A percentile compares a stretch with the other conserved stretches of the same genome.
These are phyloP conservation scores for Mortierella sp. DNA, from an alignment of 371 early-diverging fungal genomes.

Conservation along the genomic window DNA sequence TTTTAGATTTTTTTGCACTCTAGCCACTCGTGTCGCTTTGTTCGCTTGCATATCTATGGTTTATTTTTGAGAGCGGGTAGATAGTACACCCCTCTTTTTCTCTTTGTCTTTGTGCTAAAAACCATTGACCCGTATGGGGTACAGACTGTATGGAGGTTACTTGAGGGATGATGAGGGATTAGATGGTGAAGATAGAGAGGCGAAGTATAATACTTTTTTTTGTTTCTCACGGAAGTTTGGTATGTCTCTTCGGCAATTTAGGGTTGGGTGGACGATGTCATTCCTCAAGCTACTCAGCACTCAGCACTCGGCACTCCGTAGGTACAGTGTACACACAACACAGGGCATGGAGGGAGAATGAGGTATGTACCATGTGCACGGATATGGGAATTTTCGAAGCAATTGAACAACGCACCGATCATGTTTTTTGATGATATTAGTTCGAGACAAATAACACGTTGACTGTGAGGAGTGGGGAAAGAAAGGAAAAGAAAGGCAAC, in stretches of 20 bases:
- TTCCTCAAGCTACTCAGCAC: too few species aligned
- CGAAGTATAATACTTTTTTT: not conserved
- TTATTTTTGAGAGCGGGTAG: not conserved
- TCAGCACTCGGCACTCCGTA: too few species aligned
- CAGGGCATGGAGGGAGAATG: too few species aligned
- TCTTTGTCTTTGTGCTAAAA: not conserved
- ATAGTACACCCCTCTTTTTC: not conserved
- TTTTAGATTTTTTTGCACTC: not conserved
- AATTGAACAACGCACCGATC: conserved; percentile 7
- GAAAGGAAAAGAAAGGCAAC: not conserved
- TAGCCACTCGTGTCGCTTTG: conserved; percentile 8
- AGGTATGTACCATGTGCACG: too few species aligned
- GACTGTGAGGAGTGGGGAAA: not conserved
- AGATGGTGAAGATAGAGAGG: not conserved
- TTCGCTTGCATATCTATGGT: not conserved
- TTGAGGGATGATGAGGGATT: not conserved
- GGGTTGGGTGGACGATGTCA: conserved; percentile 6
- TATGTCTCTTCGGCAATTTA: not conserved
- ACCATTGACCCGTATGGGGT: not conserved
- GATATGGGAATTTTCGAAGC: not conserved
- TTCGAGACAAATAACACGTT: conserved; percentile 14
- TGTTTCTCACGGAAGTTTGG: not conserved
- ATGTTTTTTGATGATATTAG: conserved; percentile 4
- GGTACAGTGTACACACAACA: not conserved
- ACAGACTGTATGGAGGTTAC: not conserved